Evolutionary conservation across 352 stramenopile species (phyloP).

Genomic region (Phytopythium vexans): DNA sequence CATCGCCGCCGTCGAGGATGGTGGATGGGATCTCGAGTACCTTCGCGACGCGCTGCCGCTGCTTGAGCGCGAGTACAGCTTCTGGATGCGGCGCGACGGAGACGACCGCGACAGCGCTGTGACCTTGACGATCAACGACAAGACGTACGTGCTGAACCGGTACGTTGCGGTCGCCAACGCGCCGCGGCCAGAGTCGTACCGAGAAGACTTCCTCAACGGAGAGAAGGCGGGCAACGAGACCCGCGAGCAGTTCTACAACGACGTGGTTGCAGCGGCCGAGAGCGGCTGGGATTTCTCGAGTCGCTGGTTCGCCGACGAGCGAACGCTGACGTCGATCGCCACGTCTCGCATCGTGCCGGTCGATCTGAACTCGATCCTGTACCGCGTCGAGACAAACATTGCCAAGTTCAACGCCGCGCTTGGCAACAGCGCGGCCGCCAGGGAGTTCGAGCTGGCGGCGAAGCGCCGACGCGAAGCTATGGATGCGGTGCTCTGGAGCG

Average conservation of each 20-base stretch:
- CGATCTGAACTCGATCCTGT: slow-evolving; percentile 85
- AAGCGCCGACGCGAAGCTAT: slow-evolving; percentile 48
- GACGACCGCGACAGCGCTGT: slow-evolving; percentile 9
- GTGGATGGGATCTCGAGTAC: slow-evolving; percentile 50
- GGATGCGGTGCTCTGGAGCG: slow-evolving; percentile 68
- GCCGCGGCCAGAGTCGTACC: slow-evolving; percentile 84
- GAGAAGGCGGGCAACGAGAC: slow-evolving; percentile 58
- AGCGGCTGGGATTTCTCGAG: slow-evolving; percentile 90
- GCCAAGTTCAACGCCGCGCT: slow-evolving; percentile 54
- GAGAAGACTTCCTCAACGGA: slow-evolving; percentile 77
- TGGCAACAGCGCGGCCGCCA: slow-evolving; percentile 28
- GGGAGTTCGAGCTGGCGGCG: slow-evolving; percentile 44
- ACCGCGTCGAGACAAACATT: slow-evolving; percentile 71
- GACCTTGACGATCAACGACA: slow-evolving; percentile 18
- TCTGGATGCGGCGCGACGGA: slow-evolving; percentile 77
- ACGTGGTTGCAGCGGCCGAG: slow-evolving; percentile 82
- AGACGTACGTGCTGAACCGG: slow-evolving; percentile 61
- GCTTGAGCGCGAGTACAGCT: slow-evolving; percentile 77
- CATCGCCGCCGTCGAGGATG: slow-evolving; percentile 26
- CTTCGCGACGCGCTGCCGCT: slow-evolving; percentile 46
- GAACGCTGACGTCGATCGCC: slow-evolving; percentile 64
- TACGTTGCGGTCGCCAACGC: slow-evolving; percentile 71
- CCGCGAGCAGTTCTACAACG: slow-evolving; percentile 70
- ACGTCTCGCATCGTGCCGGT: slow-evolving; percentile 73
- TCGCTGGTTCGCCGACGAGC: slow-evolving; percentile 64